phyloP scores from a whole-genome alignment of 805 yeast genomes.

The Blastobotrys attinorum region DNA sequence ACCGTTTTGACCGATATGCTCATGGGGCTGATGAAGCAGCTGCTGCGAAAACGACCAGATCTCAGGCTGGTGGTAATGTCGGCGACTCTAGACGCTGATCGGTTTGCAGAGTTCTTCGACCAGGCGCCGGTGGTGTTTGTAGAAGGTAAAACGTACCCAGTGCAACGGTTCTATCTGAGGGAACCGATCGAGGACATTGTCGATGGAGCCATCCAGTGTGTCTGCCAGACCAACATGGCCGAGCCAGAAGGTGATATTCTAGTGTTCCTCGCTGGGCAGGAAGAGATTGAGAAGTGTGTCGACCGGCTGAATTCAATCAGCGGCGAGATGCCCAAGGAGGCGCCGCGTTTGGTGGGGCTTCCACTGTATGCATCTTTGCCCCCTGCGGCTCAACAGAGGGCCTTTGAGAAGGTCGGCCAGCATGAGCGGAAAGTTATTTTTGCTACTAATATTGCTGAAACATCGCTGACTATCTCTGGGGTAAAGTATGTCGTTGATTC shows the following conservation, averaged over 20 bases:
- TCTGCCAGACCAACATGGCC: conserved; percentile 67
- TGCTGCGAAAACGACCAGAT: conserved; percentile 49
- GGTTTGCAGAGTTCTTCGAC: conserved; percentile 69
- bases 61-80: conserved; percentile 84
- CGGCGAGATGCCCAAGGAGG: conserved; percentile 60
- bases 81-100: conserved; percentile 89
- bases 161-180: conserved; percentile 57
- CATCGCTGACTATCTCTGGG: conserved; percentile 93
- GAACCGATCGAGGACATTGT: conserved; percentile 73
- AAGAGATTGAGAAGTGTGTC: conserved; percentile 85
- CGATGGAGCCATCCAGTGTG: conserved; percentile 65
- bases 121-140: conserved; percentile 74
- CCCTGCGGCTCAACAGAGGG: conserved; percentile 70
- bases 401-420: conserved; percentile 59
- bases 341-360: conserved; percentile 65
- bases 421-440: conserved; percentile 76
- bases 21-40: conserved; percentile 75
- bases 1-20: conserved; percentile 85
- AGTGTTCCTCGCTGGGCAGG: conserved; percentile 93
- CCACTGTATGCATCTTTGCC: conserved; percentile 95
- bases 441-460: conserved; percentile 96
- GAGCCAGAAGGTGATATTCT: conserved; percentile 88
- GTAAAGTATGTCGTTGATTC: conserved; percentile 88
- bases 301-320: conserved; percentile 48
- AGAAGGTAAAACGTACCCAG: conserved; percentile 86